Percentiles rank a stretch among this genome's conserved stretches.
phyloP scores from a whole-genome alignment of 2,329 filamentous ascomycete species.

The Beauveria bassiana region DNA sequence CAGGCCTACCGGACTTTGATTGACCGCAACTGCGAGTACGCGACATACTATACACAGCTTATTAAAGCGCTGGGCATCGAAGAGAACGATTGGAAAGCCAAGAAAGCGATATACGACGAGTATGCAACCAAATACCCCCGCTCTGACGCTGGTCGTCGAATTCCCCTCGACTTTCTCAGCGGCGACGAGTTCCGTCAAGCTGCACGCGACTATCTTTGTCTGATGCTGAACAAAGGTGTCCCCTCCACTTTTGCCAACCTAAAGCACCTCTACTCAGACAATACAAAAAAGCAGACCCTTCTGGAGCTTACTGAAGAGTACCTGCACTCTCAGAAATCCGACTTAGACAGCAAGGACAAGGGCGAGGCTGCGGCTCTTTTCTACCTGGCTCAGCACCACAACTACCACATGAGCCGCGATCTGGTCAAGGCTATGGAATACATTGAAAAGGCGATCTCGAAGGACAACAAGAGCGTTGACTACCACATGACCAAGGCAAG shows the following conservation, averaged over 20 bases:
- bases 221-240: conserved; percentile 86
- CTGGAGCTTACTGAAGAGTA: conserved; percentile 74
- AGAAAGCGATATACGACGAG: conserved; percentile 65
- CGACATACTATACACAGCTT: conserved; percentile 76
- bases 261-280: conserved; percentile 80
- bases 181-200: conserved; percentile 74
- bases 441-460: conserved; percentile 73
- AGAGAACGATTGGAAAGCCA: conserved; percentile 50
- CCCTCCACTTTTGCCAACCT: conserved; percentile 96
- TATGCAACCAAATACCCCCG: conserved; percentile 76
- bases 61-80: conserved; percentile 58
- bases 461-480: conserved; percentile 75
- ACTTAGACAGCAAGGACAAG: conserved; percentile 39
- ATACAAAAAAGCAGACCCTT: conserved; percentile 69
- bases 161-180: conserved; percentile 83
- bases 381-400: conserved; percentile 95
- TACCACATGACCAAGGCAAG: conserved; percentile 93
- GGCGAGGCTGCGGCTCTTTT: conserved; percentile 79
- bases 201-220: conserved; percentile 69
- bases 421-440: conserved; percentile 73
- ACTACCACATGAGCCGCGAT: conserved; percentile 82
- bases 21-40: conserved; percentile 81
- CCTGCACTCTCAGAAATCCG: conserved; percentile 49
- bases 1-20: conserved; percentile 74
- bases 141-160: conserved; percentile 74